These are phyloP conservation scores for Obba rivulosa DNA, from an alignment of 768 basidiomycete species.

Conservation along the genomic window DNA sequence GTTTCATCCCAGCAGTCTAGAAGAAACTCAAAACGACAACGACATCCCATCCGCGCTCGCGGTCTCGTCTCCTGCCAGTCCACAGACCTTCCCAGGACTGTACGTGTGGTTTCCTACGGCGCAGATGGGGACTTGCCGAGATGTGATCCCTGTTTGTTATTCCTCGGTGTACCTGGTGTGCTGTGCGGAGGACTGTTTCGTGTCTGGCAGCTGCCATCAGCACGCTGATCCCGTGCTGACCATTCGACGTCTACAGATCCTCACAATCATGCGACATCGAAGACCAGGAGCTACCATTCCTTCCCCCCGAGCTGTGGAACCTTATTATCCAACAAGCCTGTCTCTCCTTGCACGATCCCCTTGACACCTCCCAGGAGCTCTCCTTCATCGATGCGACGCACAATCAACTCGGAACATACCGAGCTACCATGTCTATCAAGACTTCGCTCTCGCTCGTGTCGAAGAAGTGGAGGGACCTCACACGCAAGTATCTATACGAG, in stretches of 20 bases:
- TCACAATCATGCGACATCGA: neutral
- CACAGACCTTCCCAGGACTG: too few relatives aligned
- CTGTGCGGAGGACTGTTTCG: too few relatives aligned
- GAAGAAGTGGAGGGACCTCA: conserved; percentile 47
- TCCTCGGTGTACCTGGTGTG: too few relatives aligned
- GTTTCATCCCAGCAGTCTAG: too few relatives aligned
- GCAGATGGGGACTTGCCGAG: too few relatives aligned
- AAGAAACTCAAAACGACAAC: too few relatives aligned
- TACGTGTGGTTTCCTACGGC: too few relatives aligned
- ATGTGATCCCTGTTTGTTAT: too few relatives aligned
- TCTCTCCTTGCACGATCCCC: conserved; percentile 35
- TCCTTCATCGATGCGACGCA: conserved; percentile 51
- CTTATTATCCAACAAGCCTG: conserved; percentile 57
- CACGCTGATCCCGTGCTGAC: too few relatives aligned
- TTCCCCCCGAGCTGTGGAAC: conserved; percentile 63
- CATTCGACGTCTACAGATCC: neutral
- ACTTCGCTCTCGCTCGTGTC: conserved; percentile 47
- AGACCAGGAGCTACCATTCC: conserved; percentile 7
- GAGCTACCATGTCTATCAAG: conserved; percentile 43
- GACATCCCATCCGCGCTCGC: too few relatives aligned
- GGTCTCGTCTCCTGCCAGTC: too few relatives aligned
- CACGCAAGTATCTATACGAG: conserved; percentile 57
- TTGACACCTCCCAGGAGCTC: conserved; percentile 43
- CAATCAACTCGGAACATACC: conserved; percentile 41
- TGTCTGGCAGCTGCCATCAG: too few relatives aligned